Percentiles rank a stretch among this genome's conserved stretches.
These are phyloP conservation scores for Acacia concinna DNA, from an alignment of 331 rosid genomes.

Conservation along the genomic window DNA sequence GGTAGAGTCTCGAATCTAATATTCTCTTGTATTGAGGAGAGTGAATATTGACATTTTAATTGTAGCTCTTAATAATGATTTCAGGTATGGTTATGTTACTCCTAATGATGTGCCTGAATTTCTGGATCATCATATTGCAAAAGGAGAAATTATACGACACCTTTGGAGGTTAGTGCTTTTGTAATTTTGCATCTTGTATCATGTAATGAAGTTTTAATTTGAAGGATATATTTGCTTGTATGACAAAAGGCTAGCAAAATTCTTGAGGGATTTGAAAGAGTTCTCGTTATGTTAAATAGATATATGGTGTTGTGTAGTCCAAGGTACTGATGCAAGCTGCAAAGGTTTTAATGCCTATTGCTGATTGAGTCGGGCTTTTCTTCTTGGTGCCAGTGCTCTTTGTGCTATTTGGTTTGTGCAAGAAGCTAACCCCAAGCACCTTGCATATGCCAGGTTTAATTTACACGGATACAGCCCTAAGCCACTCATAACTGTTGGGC, in stretches of 20 bases:
- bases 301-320: not conserved
- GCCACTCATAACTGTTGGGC: not conserved
- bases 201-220: slow-evolving; percentile 1
- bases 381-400: too few relatives aligned
- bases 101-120: slow-evolving; percentile 81
- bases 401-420: not conserved
- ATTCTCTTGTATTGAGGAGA: not conserved
- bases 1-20: slow-evolving; percentile 48
- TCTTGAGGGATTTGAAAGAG: slow-evolving; percentile 12
- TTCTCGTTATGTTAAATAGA: not conserved
- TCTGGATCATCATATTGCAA: slow-evolving; percentile 81
- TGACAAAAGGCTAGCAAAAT: not conserved
- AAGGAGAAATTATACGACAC: slow-evolving; percentile 74
- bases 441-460: not conserved
- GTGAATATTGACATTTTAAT: not conserved
- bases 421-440: not conserved
- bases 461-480: not conserved
- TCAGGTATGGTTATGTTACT: slow-evolving; percentile 95
- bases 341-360: not conserved
- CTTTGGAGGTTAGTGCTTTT: slow-evolving; percentile 74
- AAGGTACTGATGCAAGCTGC: not conserved
- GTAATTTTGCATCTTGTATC: slow-evolving; percentile 11
- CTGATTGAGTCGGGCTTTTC: not conserved
- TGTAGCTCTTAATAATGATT: slow-evolving; percentile 23
- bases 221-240: not conserved